Evolutionary conservation across 2,329 filamentous ascomycete genomes (phyloP).

Genomic region (Beauveria medogensis): DNA sequence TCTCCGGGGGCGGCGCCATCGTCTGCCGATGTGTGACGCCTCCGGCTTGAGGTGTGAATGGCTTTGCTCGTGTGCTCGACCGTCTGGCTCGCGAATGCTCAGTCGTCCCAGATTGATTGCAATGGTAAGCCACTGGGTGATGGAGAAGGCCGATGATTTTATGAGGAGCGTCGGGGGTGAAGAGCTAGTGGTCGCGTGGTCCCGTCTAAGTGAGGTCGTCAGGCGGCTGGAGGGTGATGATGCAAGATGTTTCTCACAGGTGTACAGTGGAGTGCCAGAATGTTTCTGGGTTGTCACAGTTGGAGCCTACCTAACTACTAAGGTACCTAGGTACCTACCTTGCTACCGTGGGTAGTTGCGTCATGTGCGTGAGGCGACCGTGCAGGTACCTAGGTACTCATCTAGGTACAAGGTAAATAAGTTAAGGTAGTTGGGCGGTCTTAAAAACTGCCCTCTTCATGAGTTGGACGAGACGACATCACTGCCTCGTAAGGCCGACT

Average conservation of each 20-base stretch:
- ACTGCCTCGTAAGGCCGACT: not conserved
- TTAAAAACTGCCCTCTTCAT: too few relatives aligned
- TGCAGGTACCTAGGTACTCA: too few relatives aligned
- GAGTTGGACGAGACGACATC: not conserved
- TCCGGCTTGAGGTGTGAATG: not conserved
- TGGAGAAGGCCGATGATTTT: not conserved
- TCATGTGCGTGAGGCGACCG: too few relatives aligned
- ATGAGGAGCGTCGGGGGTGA: not conserved
- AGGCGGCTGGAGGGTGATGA: slow-evolving; percentile 8
- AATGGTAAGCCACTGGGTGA: not conserved
- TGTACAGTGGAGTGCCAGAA: not conserved
- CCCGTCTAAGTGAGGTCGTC: slow-evolving; percentile 7
- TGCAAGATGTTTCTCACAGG: slow-evolving; percentile 6
- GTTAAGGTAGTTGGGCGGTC: too few relatives aligned
- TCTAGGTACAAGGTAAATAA: too few relatives aligned
- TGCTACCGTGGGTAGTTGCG: too few relatives aligned
- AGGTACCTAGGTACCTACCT: not conserved
- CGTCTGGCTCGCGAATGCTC: not conserved
- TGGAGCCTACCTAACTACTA: too few relatives aligned
- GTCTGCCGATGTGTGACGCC: slow-evolving; percentile 11
- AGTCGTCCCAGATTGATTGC: not conserved
- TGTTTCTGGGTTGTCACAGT: not conserved
- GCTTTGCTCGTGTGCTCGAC: not conserved
- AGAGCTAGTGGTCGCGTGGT: slow-evolving; percentile 8
- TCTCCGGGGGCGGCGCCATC: slow-evolving; percentile 59